Evolutionary conservation across 2,329 filamentous ascomycete genomes (phyloP), one percentile per base, ranked within the genome.

Genomic region (Tolypocladium sp.): DNA sequence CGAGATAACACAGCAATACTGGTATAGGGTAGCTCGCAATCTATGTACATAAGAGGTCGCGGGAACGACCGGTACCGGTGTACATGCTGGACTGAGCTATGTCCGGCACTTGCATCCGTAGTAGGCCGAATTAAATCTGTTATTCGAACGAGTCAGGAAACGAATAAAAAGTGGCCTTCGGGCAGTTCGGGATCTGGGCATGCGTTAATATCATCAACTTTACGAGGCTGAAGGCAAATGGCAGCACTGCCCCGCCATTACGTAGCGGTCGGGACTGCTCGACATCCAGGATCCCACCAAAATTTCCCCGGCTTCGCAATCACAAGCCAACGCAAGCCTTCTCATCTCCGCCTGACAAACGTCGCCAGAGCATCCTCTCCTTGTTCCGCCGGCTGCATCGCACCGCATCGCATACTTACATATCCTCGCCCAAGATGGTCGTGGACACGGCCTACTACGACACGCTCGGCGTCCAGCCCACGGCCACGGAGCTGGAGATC

Each of bases 381-480:
- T 53, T 35, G n/a, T 51, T 57, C 8, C 15, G 30, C 38, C 37
- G 55, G 51, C n/a, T 38, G 58, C 58, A 59, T 42, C 56, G 46
- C 40, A 44, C 27, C 22, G 8, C 13, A 20, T 33, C 44, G 42
- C 25, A 35, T 27, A 20, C 38, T 17, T 9, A 33, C 27, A 59
- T 10, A 42, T 9, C 58, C 44, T 57, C 57, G 41, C 58, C 64
- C 70, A 79, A 69, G 70, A 95, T 95, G 91, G 91, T 94, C 68
- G 89, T 89, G 68, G 91, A 96, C 74, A 95, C 91, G 60, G 79
- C 85, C 67, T 96, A 96, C 77, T 95, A 95, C 76, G 92, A 96
- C 76, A 86, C 85, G 67, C 81, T 97, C 44, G 90, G 89, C 70
- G 92, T 97, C 69, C 80, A 87, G 76, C 88, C 91, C 65, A 91